Evolutionary conservation across 306 rosid genomes (phyloP).

Genomic region (Dalbergia oliveri): DNA sequence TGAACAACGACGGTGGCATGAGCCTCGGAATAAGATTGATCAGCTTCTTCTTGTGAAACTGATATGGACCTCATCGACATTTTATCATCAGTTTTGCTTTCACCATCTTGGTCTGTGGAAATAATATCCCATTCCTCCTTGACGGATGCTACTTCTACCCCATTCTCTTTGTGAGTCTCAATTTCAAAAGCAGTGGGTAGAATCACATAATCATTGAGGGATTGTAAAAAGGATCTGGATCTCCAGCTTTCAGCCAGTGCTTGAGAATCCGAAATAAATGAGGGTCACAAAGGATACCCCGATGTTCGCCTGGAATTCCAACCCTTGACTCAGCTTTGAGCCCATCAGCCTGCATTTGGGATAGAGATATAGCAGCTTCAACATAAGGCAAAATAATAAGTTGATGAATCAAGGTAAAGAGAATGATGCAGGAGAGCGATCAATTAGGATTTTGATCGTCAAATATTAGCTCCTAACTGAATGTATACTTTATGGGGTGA

Average conservation of each 20-base stretch:
- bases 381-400: slow-evolving; percentile 5
- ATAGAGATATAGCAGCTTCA: neutral
- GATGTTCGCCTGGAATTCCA: slow-evolving; percentile 91
- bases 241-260: slow-evolving; percentile 94
- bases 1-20: slow-evolving; percentile 67
- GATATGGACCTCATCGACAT: slow-evolving; percentile 63
- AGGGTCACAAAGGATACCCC: slow-evolving; percentile 84
- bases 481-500: neutral
- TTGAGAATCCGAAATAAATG: slow-evolving; percentile 88
- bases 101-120: slow-evolving; percentile 55
- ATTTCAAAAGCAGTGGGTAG: slow-evolving; percentile 84
- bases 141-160: slow-evolving; percentile 74
- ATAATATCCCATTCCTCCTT: slow-evolving; percentile 98
- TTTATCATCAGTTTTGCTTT: slow-evolving; percentile 40
- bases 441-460: neutral
- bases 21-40: slow-evolving; percentile 61
- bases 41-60: slow-evolving; percentile 58
- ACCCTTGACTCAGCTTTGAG: slow-evolving; percentile 89
- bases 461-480: neutral
- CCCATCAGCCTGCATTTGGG: slow-evolving; percentile 82
- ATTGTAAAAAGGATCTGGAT: slow-evolving; percentile 88
- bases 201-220: slow-evolving; percentile 96
- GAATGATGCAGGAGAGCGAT: slow-evolving; percentile 13
- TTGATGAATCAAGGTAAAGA: neutral
- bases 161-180: slow-evolving; percentile 67